Evolutionary conservation across 2,329 filamentous ascomycete species (phyloP).

Genomic region (Aspergillus puulaauensis): DNA sequence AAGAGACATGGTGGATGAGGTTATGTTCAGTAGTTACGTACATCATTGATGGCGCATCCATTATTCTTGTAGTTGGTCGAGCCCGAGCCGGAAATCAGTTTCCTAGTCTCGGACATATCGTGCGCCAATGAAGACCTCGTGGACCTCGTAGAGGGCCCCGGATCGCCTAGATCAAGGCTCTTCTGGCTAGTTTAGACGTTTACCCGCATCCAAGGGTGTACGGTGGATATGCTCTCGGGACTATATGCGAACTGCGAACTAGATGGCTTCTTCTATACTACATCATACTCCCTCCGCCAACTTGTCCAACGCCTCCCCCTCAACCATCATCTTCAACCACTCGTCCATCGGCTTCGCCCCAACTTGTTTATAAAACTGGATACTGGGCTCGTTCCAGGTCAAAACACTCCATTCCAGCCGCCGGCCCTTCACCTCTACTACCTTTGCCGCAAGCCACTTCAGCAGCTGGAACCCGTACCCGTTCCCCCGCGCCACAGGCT

Average conservation of each 20-base stretch:
- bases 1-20: not conserved
- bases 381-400: conserved; percentile 88
- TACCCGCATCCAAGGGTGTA: not conserved
- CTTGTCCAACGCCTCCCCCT: conserved; percentile 43
- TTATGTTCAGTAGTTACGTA: not conserved
- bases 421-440: conserved; percentile 67
- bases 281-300: conserved; percentile 34
- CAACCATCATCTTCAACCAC: conserved; percentile 52
- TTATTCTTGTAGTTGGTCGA: not conserved
- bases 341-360: conserved; percentile 48
- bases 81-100: not conserved
- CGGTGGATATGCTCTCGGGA: not conserved
- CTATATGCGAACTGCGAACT: not conserved
- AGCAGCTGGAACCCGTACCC: conserved; percentile 80
- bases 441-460: conserved; percentile 74
- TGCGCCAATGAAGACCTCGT: not conserved
- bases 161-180: not conserved
- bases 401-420: conserved; percentile 88
- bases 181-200: not conserved
- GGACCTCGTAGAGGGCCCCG: not conserved
- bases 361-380: conserved; percentile 71
- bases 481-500: conserved; percentile 65
- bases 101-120: not conserved
- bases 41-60: not conserved
- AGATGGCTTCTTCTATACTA: not conserved